Percentiles rank a stretch among this genome's conserved stretches.
phyloP scores from a whole-genome alignment of 768 basidiomycete species.

The Leccinum sublutescens region DNA sequence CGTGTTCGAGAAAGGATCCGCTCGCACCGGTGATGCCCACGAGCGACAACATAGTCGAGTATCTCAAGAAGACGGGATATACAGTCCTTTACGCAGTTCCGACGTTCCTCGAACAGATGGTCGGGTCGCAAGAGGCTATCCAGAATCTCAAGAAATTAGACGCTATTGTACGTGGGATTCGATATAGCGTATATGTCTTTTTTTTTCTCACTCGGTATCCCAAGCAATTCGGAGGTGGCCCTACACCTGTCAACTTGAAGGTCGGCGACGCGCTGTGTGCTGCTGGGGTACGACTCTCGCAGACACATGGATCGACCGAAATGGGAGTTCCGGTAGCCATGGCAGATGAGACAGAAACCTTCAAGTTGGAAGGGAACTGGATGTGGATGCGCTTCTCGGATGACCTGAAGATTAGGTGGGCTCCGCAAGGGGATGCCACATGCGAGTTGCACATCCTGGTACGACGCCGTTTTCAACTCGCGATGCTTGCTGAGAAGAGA shows the following conservation, averaged over 20 bases:
- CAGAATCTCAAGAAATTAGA: conserved; percentile 21
- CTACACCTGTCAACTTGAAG: conserved; percentile 28
- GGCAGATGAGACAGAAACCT: conserved; percentile 4
- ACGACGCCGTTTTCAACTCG: background rate
- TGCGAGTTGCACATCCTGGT: conserved; percentile 43
- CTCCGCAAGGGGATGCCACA: conserved; percentile 32
- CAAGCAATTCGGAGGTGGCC: conserved; percentile 40
- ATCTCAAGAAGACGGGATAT: conserved; percentile 28
- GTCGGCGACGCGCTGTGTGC: conserved; percentile 35
- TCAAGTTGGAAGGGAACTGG: conserved; percentile 29
- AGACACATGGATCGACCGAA: conserved; percentile 39
- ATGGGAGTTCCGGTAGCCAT: conserved; percentile 10
- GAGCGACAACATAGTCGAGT: conserved; percentile 39
- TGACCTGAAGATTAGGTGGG: conserved; percentile 26
- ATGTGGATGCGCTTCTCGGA: conserved; percentile 35
- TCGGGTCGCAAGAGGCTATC: conserved; percentile 20
- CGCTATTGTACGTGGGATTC: too few relatives aligned
- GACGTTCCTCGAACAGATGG: conserved; percentile 39
- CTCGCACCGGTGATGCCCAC: conserved; percentile 37
- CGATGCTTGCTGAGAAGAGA: background rate
- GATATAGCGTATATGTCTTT: too few relatives aligned
- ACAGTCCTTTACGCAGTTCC: conserved; percentile 38
- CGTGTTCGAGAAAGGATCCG: conserved; percentile 19
- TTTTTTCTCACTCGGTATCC: background rate
- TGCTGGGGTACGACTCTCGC: conserved; percentile 33